Conservation (phyloP, 2,329 filamentous ascomycete species). For the Colletotrichum sp. region DNA sequence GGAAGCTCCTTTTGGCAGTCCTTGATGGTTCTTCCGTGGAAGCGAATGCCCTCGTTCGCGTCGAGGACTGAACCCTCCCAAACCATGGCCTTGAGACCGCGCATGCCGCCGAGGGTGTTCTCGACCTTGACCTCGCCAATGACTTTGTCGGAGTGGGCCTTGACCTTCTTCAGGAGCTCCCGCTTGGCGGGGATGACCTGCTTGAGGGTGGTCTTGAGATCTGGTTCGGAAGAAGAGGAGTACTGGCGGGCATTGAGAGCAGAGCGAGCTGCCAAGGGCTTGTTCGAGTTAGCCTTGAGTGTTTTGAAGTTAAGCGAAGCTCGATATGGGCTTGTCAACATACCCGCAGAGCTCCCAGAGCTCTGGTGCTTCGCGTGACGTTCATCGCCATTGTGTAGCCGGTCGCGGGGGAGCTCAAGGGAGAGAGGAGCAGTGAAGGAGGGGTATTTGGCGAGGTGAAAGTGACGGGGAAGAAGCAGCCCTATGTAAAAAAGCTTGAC, state of each 20-base stretch:
- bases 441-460: not conserved
- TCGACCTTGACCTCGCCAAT: conserved; percentile 94
- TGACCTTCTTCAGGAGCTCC: conserved; percentile 92
- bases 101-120: conserved; percentile 95
- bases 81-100: conserved; percentile 95
- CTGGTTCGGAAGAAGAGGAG: conserved; percentile 77
- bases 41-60: conserved; percentile 95
- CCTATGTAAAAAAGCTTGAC: not conserved
- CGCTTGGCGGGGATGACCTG: conserved; percentile 89
- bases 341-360: conserved; percentile 69
- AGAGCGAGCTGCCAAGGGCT: conserved; percentile 29
- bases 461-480: not conserved
- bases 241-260: conserved; percentile 47
- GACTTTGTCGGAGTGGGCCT: conserved; percentile 79
- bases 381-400: conserved; percentile 64
- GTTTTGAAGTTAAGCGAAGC: no score
- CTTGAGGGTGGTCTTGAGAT: conserved; percentile 86
- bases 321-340: conserved; percentile 25
- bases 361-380: conserved; percentile 64
- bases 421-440: not conserved
- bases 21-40: conserved; percentile 97
- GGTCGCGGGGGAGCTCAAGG: not conserved
- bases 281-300: not conserved
- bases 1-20: conserved; percentile 94
- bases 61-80: conserved; percentile 99